Conservation (phyloP, 305 asterid species). For the Vinca major region DNA sequence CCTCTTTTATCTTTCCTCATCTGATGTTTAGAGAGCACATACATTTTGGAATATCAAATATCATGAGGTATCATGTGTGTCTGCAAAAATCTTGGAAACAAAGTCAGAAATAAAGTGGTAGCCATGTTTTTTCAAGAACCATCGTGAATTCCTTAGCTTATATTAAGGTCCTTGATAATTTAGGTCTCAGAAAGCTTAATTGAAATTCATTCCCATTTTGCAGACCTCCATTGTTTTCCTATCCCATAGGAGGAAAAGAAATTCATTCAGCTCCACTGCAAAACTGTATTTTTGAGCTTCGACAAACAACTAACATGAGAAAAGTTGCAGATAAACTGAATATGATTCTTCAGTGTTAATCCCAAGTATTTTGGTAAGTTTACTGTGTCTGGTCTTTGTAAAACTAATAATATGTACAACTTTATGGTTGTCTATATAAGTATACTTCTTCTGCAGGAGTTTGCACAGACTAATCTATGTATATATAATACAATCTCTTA, state of each 20-base stretch:
- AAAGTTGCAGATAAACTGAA: neutral
- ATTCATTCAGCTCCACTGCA: neutral
- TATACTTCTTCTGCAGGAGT: neutral
- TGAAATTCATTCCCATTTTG: neutral
- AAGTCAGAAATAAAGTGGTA: neutral
- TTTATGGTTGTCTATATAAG: neutral
- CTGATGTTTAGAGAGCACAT: neutral
- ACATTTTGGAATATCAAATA: neutral
- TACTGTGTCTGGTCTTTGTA: neutral
- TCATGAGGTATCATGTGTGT: neutral
- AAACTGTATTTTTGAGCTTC: neutral
- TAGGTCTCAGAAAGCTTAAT: neutral
- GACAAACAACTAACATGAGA: neutral
- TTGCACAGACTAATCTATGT: neutral
- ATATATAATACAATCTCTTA: neutral
- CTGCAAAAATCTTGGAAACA: neutral
- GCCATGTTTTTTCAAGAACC: too few relatives aligned
- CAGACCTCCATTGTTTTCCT: neutral
- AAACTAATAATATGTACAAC: neutral
- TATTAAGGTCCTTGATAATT: neutral
- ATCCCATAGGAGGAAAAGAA: neutral
- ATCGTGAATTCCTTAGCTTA: neutral
- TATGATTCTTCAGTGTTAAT: neutral
- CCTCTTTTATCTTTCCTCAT: neutral
- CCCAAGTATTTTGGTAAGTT: neutral